A percentile compares a stretch with the other conserved stretches of the same genome.
Conservation (phyloP, 169 alveolate species). For the Plasmodium coatneyi region DNA sequence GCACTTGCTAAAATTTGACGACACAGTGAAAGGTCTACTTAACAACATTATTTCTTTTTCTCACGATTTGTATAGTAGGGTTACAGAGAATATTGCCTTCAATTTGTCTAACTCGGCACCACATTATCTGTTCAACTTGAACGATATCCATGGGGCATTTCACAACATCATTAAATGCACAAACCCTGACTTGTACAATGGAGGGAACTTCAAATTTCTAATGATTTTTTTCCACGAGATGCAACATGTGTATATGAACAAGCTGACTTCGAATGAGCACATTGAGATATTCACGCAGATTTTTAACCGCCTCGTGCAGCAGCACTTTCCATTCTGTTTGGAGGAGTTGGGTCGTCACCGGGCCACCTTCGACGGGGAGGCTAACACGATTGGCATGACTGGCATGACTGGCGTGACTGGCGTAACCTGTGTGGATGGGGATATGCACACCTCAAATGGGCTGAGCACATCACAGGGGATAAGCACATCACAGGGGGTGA, state of each 20-base stretch:
- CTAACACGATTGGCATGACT: too few species aligned
- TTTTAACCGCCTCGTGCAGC: slow-evolving; percentile 28
- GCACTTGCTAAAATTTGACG: slow-evolving; percentile 91
- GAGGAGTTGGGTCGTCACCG: slow-evolving; percentile 88
- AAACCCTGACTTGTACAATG: slow-evolving; percentile 57
- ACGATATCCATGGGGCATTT: slow-evolving; percentile 85
- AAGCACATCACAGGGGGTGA: slow-evolving; percentile 79
- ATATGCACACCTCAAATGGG: slow-evolving; percentile 55
- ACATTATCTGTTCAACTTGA: slow-evolving; percentile 91
- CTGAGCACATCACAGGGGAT: slow-evolving; percentile 81
- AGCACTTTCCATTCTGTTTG: slow-evolving; percentile 39
- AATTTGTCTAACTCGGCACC: slow-evolving; percentile 90
- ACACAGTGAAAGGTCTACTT: slow-evolving; percentile 82
- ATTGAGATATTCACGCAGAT: slow-evolving; percentile 46
- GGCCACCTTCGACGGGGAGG: slow-evolving; percentile 83
- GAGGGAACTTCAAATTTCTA: slow-evolving; percentile 31
- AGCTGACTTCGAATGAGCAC: slow-evolving; percentile 59
- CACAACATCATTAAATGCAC: slow-evolving; percentile 56
- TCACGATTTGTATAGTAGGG: slow-evolving; percentile 84
- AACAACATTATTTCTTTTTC: slow-evolving; percentile 90
- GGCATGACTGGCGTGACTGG: not conserved
- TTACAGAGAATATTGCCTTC: slow-evolving; percentile 74
- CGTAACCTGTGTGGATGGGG: too few species aligned
- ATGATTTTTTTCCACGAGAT: slow-evolving; percentile 71
- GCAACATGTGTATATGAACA: slow-evolving; percentile 55